phyloP scores from a whole-genome alignment of 2,329 filamentous ascomycete species.

The Fusarium sp. region DNA sequence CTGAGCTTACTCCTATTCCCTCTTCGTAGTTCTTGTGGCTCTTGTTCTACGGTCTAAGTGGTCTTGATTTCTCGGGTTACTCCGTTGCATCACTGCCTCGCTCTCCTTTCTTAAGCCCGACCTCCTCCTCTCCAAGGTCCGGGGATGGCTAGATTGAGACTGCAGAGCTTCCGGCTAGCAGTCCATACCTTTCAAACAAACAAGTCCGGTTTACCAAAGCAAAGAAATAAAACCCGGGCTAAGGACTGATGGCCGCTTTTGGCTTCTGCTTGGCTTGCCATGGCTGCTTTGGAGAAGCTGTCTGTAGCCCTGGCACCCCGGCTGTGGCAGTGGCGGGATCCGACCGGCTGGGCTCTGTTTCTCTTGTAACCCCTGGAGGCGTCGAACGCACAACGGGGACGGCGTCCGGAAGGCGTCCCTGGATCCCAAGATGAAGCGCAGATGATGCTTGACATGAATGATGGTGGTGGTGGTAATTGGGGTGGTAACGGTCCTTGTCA shows the following conservation, averaged over 20 bases:
- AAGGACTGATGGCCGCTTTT: slow-evolving; percentile 36
- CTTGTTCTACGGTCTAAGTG: slow-evolving; percentile 1
- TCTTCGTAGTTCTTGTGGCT: slow-evolving; percentile 10
- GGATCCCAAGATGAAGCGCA: slow-evolving; percentile 27
- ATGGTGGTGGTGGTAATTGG: slow-evolving; percentile 21
- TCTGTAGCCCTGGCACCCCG: slow-evolving; percentile 34
- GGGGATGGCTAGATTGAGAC: slow-evolving; percentile 38
- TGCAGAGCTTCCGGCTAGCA: slow-evolving; percentile 8
- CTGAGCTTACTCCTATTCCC: slow-evolving; percentile 6
- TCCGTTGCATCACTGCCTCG: slow-evolving; percentile 21
- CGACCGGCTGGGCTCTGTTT: slow-evolving; percentile 46
- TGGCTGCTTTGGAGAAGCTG: slow-evolving; percentile 39
- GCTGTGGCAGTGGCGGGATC: slow-evolving; percentile 45
- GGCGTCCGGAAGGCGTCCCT: slow-evolving; percentile 45
- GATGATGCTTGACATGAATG: slow-evolving; percentile 36
- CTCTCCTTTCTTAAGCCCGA: slow-evolving; percentile 8
- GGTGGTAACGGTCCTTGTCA: slow-evolving; percentile 3
- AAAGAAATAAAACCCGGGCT: slow-evolving; percentile 16
- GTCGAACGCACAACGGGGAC: slow-evolving; percentile 43
- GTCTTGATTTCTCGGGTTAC: slow-evolving; percentile 16
- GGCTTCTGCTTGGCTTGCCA: slow-evolving; percentile 27
- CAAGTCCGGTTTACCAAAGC: slow-evolving; percentile 13
- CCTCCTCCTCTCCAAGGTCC: slow-evolving; percentile 17
- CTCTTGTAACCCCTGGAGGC: slow-evolving; percentile 42
- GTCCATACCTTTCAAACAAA: slow-evolving; percentile 12